phyloP scores from a whole-genome alignment of 495 filamentous ascomycete genomes.

The Neurospora pannonica region DNA sequence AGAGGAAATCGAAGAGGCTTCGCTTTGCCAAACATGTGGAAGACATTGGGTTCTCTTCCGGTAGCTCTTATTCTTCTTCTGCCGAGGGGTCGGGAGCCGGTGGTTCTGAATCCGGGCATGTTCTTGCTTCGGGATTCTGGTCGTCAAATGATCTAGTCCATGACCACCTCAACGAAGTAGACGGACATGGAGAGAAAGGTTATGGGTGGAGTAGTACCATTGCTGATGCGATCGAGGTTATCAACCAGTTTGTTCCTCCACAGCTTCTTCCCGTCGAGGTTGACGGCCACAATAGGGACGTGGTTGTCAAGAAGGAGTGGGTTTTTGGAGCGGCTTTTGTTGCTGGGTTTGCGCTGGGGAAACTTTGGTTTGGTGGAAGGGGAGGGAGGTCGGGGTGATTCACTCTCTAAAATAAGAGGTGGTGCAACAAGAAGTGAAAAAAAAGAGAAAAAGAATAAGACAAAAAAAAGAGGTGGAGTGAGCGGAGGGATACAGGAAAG shows the following conservation, averaged over 20 bases:
- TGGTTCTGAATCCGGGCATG: background rate
- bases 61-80: background rate
- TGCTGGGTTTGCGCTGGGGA: background rate
- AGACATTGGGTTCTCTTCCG: background rate
- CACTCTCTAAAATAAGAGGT: too few relatives aligned
- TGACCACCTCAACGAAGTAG: background rate
- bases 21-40: background rate
- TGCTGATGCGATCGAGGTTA: background rate
- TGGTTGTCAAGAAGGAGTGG: background rate
- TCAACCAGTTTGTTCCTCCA: background rate
- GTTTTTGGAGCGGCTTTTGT: background rate
- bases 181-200: background rate
- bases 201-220: background rate
- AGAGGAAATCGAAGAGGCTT: background rate
- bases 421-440: too few relatives aligned
- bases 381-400: background rate
- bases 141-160: background rate
- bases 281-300: fast-evolving
- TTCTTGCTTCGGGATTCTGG: background rate
- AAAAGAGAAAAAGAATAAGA: too few relatives aligned
- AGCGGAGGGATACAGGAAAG: too few relatives aligned
- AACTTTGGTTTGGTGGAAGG: background rate
- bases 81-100: background rate
- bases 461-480: too few relatives aligned
- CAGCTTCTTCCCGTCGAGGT: background rate